Conservation (phyloP, 2,329 filamentous ascomycete species). For the Nothopassalora personata region DNA sequence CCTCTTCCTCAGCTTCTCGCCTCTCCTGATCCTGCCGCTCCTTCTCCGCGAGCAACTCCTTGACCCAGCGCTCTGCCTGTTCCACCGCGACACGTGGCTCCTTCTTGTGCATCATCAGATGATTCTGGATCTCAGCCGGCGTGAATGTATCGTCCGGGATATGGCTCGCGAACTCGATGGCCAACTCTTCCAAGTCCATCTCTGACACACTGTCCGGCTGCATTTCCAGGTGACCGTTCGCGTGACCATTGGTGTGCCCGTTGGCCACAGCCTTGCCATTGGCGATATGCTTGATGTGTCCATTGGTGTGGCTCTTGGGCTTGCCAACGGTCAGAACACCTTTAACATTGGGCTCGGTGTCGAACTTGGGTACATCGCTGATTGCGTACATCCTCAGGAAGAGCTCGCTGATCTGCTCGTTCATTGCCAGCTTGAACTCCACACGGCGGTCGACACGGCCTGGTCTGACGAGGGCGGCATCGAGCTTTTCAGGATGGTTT, state of each 20-base stretch:
- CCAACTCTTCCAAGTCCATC: conserved; percentile 37
- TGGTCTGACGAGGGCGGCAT: conserved; percentile 61
- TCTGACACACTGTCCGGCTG: conserved; percentile 11
- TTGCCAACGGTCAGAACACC: conserved; percentile 2
- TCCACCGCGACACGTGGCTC: conserved; percentile 43
- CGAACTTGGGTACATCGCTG: conserved; percentile 18
- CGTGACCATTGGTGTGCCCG: conserved; percentile 11
- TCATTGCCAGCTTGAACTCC: conserved; percentile 49
- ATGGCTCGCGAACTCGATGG: conserved; percentile 40
- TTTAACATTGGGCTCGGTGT: conserved; percentile 6
- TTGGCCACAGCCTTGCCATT: conserved; percentile 2
- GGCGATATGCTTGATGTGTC: neutral
- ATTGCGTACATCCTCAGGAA: conserved; percentile 37
- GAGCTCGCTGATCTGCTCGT: conserved; percentile 38
- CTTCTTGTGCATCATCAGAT: conserved; percentile 48
- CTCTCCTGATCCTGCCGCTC: conserved; percentile 10
- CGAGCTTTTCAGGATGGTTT: conserved; percentile 67
- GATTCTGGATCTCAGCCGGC: conserved; percentile 51
- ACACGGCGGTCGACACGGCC: conserved; percentile 66
- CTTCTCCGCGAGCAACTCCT: conserved; percentile 25
- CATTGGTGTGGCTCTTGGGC: neutral
- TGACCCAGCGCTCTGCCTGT: conserved; percentile 41
- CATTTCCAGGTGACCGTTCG: conserved; percentile 3
- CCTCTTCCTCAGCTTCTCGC: conserved; percentile 6
- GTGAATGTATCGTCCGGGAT: conserved; percentile 47